phyloP scores from a whole-genome alignment of 2,329 filamentous ascomycete species.

The Pyricularia sp. region DNA sequence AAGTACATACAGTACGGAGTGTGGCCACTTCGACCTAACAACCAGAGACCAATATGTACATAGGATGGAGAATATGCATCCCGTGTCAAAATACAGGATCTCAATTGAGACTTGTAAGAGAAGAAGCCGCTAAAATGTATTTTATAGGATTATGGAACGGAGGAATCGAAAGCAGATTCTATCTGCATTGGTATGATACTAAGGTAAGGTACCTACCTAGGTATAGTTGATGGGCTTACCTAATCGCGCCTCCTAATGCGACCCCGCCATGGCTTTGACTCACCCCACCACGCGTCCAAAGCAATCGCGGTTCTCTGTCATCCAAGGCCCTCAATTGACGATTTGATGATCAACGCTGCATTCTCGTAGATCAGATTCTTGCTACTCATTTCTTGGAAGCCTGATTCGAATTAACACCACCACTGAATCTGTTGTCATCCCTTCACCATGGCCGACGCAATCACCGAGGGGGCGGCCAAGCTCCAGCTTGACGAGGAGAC shows the following conservation, averaged over 20 bases:
- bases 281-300: not conserved
- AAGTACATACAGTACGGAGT: too few species aligned
- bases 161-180: too few species aligned
- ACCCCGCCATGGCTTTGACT: not conserved
- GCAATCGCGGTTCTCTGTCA: not conserved
- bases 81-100: too few species aligned
- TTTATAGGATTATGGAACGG: too few species aligned
- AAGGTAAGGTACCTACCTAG: too few species aligned
- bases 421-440: not conserved
- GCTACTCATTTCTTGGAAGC: not conserved
- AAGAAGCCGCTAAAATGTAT: too few species aligned
- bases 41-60: too few species aligned
- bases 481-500: constrained; percentile 50
- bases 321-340: not conserved
- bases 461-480: constrained; percentile 38
- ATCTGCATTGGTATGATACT: too few species aligned
- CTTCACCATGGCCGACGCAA: constrained; percentile 30
- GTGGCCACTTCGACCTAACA: too few species aligned
- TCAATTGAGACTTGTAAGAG: too few species aligned
- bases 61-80: too few species aligned
- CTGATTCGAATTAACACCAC: not conserved
- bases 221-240: not conserved
- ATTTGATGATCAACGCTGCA: not conserved
- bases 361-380: not conserved
- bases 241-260: not conserved